Base-by-base conservation (phyloP, 805 yeast genomes). In the Kuraishia ogatae region DNA sequence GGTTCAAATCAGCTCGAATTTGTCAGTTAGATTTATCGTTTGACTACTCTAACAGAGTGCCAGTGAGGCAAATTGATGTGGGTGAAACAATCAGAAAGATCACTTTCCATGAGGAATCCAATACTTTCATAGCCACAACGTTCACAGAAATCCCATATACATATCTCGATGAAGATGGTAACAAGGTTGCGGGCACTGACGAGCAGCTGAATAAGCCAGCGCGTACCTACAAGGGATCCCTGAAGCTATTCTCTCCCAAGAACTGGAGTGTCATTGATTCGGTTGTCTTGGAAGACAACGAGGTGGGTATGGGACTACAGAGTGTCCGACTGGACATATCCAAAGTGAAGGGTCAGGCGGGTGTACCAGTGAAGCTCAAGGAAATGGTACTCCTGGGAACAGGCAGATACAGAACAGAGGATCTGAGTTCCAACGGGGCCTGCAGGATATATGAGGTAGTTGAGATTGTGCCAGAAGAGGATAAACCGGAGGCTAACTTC, bases 381-480 rank as follows among this genome's bases (percentile, higher is more conserved):
- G 94, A 88, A 62, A 80, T 82, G 53, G 70, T 94, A 8, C 83
- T 89, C 0, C 74, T 86, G n/a, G 98, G 97, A 1, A 81, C 92
- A 1, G 87, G 94, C 0, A 74, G 78, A 54, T 78, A 83, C 53
- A 77, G 93, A 56, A 82, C 84, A 57, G 99, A 93, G 65, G 97
- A 91, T 69, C 71, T 86, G 57, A 79, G 89, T 2, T 80, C 96
- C 0, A 81, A 83, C 62, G 99, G 99, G 0, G 74, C 84, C 1
- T 87, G 89, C 69, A 81, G 82, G 56, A 71, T 92, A 1, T 84
- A 73, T 62, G 96, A 91, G 59, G 76, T 88, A 29, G 84, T 87
- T 54, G 91, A 85, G 56, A 86, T 91, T 66, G 89, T 89, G 59
- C 97, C 97, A 0, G 97, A 90, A 64, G 93, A 93, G 0, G 91